Evolutionary conservation across 1,139 yeast species (phyloP), one percentile per base, ranked within the genome.

Genomic region (Magnusiomyces sp.): DNA sequence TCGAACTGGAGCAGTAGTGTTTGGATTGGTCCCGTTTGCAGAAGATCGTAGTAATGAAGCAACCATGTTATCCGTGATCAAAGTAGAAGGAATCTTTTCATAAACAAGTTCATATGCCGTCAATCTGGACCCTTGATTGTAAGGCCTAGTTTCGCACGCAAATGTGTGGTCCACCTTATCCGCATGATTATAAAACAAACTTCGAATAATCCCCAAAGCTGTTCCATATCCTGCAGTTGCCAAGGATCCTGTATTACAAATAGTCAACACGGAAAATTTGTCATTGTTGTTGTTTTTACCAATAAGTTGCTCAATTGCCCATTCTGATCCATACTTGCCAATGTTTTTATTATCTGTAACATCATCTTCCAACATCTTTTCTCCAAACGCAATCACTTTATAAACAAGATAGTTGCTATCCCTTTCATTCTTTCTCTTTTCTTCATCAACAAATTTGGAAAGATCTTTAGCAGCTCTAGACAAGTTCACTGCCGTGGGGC

Each of bases 171-270:
- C 70, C 66, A 84, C 62, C 67, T 71, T 46, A n/a, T 71, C 69
- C 32, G 52, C 57, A 2, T 63, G 58, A 7, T 23, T 7, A 23
- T 23, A 23, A 42, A 69, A 65, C 23, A 86, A 72, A 0, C 95
- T 80, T 57, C 97, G 77, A 46, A 92, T 80, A 23, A 90, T 86
- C 16, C 97, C 97, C 43, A 92, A 73, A 0, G 97, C 97, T 6
- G 98, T 92, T 20, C 98, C 98, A 63, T 89, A 92, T 1, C 97
- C 97, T 2, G 97, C 88, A 2, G 97, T 92, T 1, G 98, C 98
- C 55, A 92, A 72, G 0, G 97, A 87, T 0, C 75, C 75, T 5
- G 75, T 71, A 55, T 71, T 71, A 61, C 75, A 71, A 51, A 90
- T 85, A 1, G 97, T 92, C 62, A 90, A 68, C 2, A 88, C 90